Percentiles rank a stretch among this genome's conserved stretches.
phyloP scores from a whole-genome alignment of 345 rosid genomes.

The Fremontodendron californicum region DNA sequence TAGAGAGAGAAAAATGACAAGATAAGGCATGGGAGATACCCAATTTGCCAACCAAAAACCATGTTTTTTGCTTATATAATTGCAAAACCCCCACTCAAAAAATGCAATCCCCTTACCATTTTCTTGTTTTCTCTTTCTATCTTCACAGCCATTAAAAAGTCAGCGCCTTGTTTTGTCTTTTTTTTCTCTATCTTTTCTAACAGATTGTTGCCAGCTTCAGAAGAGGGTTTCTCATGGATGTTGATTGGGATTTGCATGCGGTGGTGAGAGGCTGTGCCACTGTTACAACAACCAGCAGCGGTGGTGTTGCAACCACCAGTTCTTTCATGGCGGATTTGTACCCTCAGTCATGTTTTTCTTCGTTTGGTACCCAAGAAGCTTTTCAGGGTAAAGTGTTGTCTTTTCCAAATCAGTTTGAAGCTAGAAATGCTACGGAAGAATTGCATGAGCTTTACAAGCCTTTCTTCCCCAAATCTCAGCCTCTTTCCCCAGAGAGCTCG shows the following conservation, averaged over 20 bases:
- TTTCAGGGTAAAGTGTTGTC: conserved; percentile 17
- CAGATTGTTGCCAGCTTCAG: conserved; percentile 33
- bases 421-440: conserved; percentile 41
- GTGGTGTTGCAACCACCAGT: conserved; percentile 15
- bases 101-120: conserved; percentile 7
- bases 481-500: conserved; percentile 21
- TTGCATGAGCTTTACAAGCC: conserved; percentile 75
- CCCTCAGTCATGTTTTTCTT: conserved; percentile 24
- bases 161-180: conserved; percentile 74
- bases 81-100: conserved; percentile 28
- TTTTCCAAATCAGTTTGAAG: conserved; percentile 34
- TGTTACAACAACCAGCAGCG: conserved; percentile 26
- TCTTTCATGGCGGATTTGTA: conserved; percentile 23
- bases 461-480: conserved; percentile 46
- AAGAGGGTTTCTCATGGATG: conserved; percentile 47
- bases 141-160: conserved; percentile 46
- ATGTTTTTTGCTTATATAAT: conserved; percentile 8
- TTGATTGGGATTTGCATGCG: conserved; percentile 96
- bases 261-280: conserved; percentile 76
- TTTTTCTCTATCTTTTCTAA: too few species aligned
- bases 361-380: conserved; percentile 9
- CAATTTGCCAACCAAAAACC: conserved; percentile 24
- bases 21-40: conserved; percentile 63
- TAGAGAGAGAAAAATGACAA: conserved; percentile 28
- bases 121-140: conserved; percentile 25